Percentiles rank a stretch among this genome's conserved stretches.
These are phyloP conservation scores for Leccinum solheimii DNA, from an alignment of 1,284 basidiomycete genomes.

Conservation along the genomic window DNA sequence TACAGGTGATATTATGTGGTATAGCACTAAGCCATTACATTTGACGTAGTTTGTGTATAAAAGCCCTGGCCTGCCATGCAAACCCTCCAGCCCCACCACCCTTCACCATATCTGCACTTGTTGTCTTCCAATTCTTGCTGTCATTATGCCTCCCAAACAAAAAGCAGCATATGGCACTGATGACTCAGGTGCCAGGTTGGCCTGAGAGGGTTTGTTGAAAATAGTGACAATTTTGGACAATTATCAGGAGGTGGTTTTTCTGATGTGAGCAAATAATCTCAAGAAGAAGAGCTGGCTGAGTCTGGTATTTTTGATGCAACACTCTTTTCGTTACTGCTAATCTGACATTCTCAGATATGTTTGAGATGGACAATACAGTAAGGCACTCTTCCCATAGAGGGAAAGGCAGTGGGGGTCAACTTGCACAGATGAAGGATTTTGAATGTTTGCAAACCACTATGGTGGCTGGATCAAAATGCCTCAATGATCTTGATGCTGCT, in stretches of 20 bases:
- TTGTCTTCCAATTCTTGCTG: background rate
- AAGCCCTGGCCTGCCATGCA: background rate
- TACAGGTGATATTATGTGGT: no score
- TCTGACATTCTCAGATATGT: background rate
- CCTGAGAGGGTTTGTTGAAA: no score
- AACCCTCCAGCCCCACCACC: background rate
- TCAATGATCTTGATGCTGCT: background rate
- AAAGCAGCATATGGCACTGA: background rate
- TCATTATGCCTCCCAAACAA: background rate
- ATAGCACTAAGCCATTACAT: no score
- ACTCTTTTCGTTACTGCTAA: background rate
- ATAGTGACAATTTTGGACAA: no score
- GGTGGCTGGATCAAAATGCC: background rate
- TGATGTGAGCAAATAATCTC: background rate
- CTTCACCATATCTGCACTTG: background rate
- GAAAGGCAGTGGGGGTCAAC: background rate
- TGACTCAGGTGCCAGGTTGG: background rate
- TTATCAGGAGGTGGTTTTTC: no score
- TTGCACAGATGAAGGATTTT: background rate
- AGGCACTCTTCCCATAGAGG: background rate
- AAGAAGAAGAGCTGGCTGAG: background rate
- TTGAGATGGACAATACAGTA: background rate
- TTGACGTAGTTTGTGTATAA: no score
- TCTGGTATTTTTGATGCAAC: background rate
- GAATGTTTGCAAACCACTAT: background rate